A percentile compares a stretch with the other conserved stretches of the same genome.
Evolutionary conservation across 768 basidiomycete species (phyloP).

Genomic region (Fomitopsis serialis): DNA sequence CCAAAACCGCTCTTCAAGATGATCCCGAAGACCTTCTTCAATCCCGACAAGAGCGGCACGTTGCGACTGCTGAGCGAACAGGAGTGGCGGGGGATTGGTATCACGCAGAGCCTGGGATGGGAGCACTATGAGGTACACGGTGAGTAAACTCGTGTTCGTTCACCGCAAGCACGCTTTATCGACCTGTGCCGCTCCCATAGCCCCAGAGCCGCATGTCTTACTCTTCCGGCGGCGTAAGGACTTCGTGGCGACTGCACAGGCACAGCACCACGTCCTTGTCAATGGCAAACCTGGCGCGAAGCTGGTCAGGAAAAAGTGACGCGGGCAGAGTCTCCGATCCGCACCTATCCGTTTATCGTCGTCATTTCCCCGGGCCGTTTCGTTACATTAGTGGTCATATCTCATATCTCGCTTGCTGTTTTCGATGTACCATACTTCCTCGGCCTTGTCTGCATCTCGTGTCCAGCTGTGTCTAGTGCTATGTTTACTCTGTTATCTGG

Average conservation of each 20-base stretch:
- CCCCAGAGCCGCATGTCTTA: conserved; percentile 90
- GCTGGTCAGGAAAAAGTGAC: conserved; percentile 34
- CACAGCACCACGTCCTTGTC: conserved; percentile 14
- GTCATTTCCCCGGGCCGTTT: conserved; percentile 3
- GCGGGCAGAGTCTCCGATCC: background rate
- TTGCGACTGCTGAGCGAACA: conserved; percentile 78
- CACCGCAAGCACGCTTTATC: background rate
- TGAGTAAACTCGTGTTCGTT: conserved; percentile 25
- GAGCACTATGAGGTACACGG: conserved; percentile 98
- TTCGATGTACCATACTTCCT: background rate
- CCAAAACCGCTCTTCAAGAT: conserved; percentile 93
- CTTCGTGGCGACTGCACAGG: conserved; percentile 33
- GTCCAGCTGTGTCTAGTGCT: conserved; percentile 2
- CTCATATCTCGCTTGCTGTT: background rate
- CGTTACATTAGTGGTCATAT: background rate
- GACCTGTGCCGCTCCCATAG: conserved; percentile 31
- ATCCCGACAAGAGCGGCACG: conserved; percentile 63
- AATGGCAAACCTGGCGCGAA: conserved; percentile 12
- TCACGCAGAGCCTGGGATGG: conserved; percentile 95
- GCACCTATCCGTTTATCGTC: conserved; percentile 2
- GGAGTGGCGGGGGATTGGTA: conserved; percentile 96
- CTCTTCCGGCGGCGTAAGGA: conserved; percentile 83
- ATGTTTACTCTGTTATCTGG: background rate
- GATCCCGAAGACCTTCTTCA: conserved; percentile 84
- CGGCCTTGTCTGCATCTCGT: background rate